phyloP scores from a whole-genome alignment of 23 red algal genomes.

The Gracilaria domingensis region DNA sequence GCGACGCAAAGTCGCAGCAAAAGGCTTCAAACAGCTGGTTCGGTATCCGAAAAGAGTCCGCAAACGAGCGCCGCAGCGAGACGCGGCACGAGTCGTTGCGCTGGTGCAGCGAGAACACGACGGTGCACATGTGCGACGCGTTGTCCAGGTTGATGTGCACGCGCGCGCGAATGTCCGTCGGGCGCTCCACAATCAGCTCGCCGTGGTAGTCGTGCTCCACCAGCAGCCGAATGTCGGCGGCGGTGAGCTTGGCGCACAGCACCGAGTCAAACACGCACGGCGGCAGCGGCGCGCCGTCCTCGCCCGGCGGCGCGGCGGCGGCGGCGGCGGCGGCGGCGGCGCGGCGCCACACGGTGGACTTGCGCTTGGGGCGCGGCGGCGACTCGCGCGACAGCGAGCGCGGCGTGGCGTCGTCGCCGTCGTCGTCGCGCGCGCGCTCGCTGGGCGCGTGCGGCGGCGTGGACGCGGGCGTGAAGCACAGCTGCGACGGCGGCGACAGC shows the following conservation, averaged over 20 bases:
- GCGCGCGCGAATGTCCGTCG: constrained; percentile 11
- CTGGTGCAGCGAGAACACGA: constrained; percentile 39
- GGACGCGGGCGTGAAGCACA: constrained; percentile 2
- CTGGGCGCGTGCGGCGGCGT: neutral
- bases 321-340: neutral
- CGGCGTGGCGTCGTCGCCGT: neutral
- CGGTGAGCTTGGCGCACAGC: constrained; percentile 1
- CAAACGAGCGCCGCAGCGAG: constrained; percentile 27
- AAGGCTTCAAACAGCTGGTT: constrained; percentile 26
- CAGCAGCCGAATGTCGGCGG: constrained; percentile 23
- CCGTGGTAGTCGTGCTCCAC: constrained; percentile 30
- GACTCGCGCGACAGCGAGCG: neutral
- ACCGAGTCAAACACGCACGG: constrained; percentile 8
- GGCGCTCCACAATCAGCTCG: constrained; percentile 24
- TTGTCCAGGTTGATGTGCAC: neutral
- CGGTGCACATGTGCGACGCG: neutral
- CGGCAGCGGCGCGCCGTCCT: too few species aligned
- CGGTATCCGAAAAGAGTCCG: constrained; percentile 56
- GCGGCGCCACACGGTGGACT: constrained; percentile 7
- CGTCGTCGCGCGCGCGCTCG: neutral
- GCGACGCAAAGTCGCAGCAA: constrained; percentile 24
- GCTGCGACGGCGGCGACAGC: constrained; percentile 6
- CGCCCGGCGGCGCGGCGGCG: too few species aligned
- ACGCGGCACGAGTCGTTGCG: constrained; percentile 16
- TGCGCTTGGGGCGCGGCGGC: neutral